These are phyloP conservation scores for Rubia occidens DNA, from an alignment of 305 asterid species.

Conservation along the genomic window DNA sequence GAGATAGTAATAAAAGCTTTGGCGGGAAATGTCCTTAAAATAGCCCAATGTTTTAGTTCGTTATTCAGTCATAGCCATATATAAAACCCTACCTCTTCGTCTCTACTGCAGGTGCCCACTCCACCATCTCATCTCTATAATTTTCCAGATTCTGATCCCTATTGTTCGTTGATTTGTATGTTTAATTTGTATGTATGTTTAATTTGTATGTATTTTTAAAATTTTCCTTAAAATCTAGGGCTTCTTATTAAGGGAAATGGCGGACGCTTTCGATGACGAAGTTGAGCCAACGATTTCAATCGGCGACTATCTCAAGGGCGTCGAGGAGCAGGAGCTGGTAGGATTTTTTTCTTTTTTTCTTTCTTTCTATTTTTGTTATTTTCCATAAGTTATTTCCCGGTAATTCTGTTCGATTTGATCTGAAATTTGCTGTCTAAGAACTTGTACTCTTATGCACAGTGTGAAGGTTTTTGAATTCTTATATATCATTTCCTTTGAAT, in stretches of 20 bases:
- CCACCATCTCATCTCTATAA: neutral
- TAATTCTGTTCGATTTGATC: neutral
- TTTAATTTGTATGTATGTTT: neutral
- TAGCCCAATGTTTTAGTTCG: constrained; percentile 11
- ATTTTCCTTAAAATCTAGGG: neutral
- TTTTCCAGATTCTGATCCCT: neutral
- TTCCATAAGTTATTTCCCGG: neutral
- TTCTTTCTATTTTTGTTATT: neutral
- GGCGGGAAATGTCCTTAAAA: constrained; percentile 44
- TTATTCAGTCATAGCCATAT: constrained; percentile 2
- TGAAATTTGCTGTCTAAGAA: neutral
- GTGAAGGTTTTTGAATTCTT: no score
- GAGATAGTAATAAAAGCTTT: neutral
- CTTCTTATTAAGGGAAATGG: constrained; percentile 23
- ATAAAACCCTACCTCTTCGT: constrained; percentile 21
- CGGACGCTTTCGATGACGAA: constrained; percentile 54
- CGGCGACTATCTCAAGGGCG: constrained; percentile 53
- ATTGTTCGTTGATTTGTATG: neutral
- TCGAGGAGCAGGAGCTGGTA: constrained; percentile 74
- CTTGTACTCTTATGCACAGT: no score
- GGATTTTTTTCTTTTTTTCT: constrained; percentile 9
- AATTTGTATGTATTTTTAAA: no score
- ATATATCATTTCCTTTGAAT: neutral
- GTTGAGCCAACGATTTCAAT: constrained; percentile 59
- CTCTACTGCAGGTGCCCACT: neutral